A percentile compares a stretch with the other conserved stretches of the same genome.
Conservation (phyloP, 1,284 basidiomycete species). For the Rhodotorula sp. region DNA sequence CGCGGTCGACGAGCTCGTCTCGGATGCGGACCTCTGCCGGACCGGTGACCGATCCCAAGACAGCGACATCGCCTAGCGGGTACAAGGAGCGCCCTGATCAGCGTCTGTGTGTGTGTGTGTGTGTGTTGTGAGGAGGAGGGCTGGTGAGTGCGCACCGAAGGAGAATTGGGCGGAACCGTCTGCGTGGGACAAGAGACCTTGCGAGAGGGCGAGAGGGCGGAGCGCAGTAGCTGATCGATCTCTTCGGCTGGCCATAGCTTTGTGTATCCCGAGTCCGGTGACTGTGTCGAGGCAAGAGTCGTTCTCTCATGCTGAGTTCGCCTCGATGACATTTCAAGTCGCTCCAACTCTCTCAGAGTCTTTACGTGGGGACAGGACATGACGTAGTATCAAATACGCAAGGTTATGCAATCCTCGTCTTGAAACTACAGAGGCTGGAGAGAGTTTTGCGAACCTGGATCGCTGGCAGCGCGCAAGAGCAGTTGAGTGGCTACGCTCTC, state of each 20-base stretch:
- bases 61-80: conserved; percentile 45
- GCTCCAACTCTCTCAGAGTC: too few relatives aligned
- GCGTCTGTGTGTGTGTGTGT: neutral
- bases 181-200: conserved; percentile 34
- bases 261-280: too few relatives aligned
- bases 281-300: too few relatives aligned
- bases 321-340: too few relatives aligned
- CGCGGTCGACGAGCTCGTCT: conserved; percentile 55
- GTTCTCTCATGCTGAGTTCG: too few relatives aligned
- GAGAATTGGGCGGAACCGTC: conserved; percentile 44
- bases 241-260: neutral
- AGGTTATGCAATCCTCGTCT: too few relatives aligned
- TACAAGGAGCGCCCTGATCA: neutral
- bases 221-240: conserved; percentile 14
- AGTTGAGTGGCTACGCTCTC: too few relatives aligned
- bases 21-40: conserved; percentile 56
- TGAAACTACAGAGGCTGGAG: too few relatives aligned
- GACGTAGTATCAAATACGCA: too few relatives aligned
- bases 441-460: too few relatives aligned
- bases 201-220: conserved; percentile 27
- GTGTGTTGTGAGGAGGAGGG: neutral
- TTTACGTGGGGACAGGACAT: too few relatives aligned
- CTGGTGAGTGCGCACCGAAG: conserved; percentile 25
- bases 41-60: conserved; percentile 53
- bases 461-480: too few relatives aligned